phyloP scores from a whole-genome alignment of 2,329 filamentous ascomycete species.

The Arachnopeziza araneosa region DNA sequence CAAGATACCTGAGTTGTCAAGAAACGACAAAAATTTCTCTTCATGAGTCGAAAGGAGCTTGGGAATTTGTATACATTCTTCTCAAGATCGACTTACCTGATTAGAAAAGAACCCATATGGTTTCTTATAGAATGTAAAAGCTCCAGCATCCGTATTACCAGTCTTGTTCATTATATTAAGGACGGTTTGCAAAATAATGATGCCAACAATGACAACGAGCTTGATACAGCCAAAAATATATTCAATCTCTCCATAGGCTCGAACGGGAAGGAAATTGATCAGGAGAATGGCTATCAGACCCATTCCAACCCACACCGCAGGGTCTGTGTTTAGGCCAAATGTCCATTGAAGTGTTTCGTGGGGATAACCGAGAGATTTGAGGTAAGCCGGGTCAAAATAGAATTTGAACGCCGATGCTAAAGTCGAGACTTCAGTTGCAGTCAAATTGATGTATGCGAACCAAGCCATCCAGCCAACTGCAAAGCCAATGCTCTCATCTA shows the following conservation, averaged over 20 bases:
- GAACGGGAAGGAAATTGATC: conserved; percentile 34
- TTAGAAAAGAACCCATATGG: conserved; percentile 9
- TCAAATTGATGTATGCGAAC: conserved; percentile 9
- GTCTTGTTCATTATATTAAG: conserved; percentile 14
- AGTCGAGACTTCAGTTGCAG: conserved; percentile 33
- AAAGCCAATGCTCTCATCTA: conserved; percentile 15
- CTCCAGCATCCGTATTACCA: background rate
- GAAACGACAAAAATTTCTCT: background rate
- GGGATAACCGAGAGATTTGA: conserved; percentile 30
- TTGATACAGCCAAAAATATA: conserved; percentile 59
- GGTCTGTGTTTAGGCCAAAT: conserved; percentile 23
- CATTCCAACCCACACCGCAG: conserved; percentile 35
- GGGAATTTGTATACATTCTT: background rate
- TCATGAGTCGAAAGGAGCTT: background rate
- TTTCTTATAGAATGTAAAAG: conserved; percentile 5
- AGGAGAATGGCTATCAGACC: conserved; percentile 30
- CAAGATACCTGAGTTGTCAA: background rate
- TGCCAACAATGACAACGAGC: conserved; percentile 51
- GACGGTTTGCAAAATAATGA: conserved; percentile 46
- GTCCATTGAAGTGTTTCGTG: conserved; percentile 29
- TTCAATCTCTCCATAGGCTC: conserved; percentile 51
- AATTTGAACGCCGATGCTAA: conserved; percentile 38
- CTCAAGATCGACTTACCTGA: background rate
- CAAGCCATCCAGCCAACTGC: conserved; percentile 37
- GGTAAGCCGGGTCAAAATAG: conserved; percentile 31